Percentiles rank a stretch among this genome's conserved stretches.
phyloP scores from a whole-genome alignment of 2,329 filamentous ascomycete genomes.

The Fusarium circinatum region DNA sequence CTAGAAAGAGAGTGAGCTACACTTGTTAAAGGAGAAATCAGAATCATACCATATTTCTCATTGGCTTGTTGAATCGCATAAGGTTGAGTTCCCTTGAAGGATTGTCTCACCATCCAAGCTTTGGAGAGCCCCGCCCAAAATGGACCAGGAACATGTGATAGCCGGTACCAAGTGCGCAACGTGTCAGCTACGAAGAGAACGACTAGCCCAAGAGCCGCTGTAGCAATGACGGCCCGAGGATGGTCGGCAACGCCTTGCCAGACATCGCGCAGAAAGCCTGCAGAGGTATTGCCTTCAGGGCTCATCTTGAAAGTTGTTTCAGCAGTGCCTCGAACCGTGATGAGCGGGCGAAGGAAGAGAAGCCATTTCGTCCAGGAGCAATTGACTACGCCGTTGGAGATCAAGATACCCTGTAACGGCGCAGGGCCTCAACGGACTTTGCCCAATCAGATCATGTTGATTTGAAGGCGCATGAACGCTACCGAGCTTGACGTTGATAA shows the following conservation, averaged over 20 bases:
- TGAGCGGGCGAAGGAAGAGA: neutral
- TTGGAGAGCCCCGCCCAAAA: slow-evolving; percentile 48
- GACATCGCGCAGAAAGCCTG: neutral
- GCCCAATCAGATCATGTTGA: neutral
- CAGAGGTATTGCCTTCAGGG: neutral
- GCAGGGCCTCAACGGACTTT: neutral
- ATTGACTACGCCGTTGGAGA: neutral
- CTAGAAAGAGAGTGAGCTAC: neutral
- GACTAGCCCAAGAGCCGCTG: neutral
- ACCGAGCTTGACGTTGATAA: neutral
- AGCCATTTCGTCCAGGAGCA: neutral
- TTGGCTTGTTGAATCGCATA: slow-evolving; percentile 31
- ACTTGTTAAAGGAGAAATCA: rapidly evolving
- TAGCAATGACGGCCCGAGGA: neutral
- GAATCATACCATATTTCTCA: slow-evolving; percentile 6
- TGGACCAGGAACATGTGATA: slow-evolving; percentile 50
- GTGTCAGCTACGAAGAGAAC: slow-evolving; percentile 24
- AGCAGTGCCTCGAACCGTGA: neutral
- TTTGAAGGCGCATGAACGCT: neutral
- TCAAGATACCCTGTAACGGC: neutral
- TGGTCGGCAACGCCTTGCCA: neutral
- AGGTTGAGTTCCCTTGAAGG: slow-evolving; percentile 42
- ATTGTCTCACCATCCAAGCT: slow-evolving; percentile 46
- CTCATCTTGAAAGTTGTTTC: neutral
- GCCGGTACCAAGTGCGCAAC: slow-evolving; percentile 43